These are phyloP conservation scores for Epichloe coenophiala DNA, from an alignment of 2,329 filamentous ascomycete species.

Conservation along the genomic window DNA sequence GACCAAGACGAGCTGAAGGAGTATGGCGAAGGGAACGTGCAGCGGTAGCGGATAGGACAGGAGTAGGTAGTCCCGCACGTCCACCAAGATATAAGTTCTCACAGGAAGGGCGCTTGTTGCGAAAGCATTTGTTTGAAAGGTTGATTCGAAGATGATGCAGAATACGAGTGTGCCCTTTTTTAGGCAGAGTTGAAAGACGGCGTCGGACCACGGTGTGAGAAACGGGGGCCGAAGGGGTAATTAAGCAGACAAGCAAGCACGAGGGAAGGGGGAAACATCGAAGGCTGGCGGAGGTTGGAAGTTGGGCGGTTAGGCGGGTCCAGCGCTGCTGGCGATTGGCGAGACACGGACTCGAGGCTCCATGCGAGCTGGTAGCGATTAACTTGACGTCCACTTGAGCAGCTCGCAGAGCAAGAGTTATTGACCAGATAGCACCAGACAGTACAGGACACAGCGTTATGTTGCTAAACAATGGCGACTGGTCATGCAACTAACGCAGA, in stretches of 20 bases:
- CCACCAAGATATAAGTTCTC: not conserved
- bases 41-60: not conserved
- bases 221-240: not conserved
- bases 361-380: not conserved
- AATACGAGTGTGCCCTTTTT: not conserved
- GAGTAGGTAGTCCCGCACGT: not conserved
- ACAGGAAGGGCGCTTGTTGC: not conserved
- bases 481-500: too few relatives aligned
- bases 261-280: not conserved
- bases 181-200: not conserved
- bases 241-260: not conserved
- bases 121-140: not conserved
- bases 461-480: too few relatives aligned
- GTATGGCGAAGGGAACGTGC: constrained; percentile 2
- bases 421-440: too few relatives aligned
- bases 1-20: constrained; percentile 2
- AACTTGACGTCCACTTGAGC: too few relatives aligned
- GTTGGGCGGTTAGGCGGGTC: not conserved
- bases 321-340: not conserved
- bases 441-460: too few relatives aligned
- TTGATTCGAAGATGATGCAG: constrained; percentile 1
- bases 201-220: not conserved
- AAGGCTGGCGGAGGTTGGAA: constrained; percentile 2
- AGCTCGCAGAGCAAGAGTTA: too few relatives aligned
- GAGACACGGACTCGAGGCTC: not conserved